phyloP scores from a whole-genome alignment of 1,284 basidiomycete species.

The Takashimella koratensis region DNA sequence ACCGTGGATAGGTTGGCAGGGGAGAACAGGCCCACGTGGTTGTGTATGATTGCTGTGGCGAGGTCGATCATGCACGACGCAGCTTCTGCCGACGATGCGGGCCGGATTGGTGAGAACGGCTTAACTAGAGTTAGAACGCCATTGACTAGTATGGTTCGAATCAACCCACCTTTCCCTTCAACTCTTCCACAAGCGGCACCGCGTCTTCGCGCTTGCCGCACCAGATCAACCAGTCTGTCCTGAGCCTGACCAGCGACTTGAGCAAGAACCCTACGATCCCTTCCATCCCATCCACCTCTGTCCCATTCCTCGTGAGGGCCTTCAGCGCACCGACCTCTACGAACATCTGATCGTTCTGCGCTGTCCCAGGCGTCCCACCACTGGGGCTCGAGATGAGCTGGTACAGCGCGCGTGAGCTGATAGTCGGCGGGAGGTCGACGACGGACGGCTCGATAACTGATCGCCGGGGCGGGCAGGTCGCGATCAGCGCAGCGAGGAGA shows the following conservation, averaged over 20 bases:
- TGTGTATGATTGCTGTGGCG: constrained; percentile 27
- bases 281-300: constrained; percentile 27
- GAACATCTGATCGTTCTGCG: constrained; percentile 30
- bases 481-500: constrained; percentile 35
- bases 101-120: background rate
- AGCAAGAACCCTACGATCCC: constrained; percentile 40
- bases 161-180: constrained; percentile 7
- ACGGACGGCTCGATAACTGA: constrained; percentile 15
- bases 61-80: constrained; percentile 35
- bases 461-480: constrained; percentile 25
- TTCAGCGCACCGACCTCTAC: constrained; percentile 39
- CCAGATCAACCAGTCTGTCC: constrained; percentile 31
- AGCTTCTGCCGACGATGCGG: constrained; percentile 23
- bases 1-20: constrained; percentile 33
- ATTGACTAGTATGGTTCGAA: background rate
- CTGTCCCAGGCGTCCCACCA: constrained; percentile 9
- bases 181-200: background rate
- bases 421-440: constrained; percentile 17
- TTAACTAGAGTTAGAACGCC: background rate
- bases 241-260: constrained; percentile 17
- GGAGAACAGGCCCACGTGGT: constrained; percentile 41
- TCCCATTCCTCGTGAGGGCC: constrained; percentile 35
- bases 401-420: constrained; percentile 31
- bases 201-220: constrained; percentile 20
- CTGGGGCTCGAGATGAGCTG: constrained; percentile 22